phyloP scores from a whole-genome alignment of 169 alveolate genomes.

The Miamiensis avidus region DNA sequence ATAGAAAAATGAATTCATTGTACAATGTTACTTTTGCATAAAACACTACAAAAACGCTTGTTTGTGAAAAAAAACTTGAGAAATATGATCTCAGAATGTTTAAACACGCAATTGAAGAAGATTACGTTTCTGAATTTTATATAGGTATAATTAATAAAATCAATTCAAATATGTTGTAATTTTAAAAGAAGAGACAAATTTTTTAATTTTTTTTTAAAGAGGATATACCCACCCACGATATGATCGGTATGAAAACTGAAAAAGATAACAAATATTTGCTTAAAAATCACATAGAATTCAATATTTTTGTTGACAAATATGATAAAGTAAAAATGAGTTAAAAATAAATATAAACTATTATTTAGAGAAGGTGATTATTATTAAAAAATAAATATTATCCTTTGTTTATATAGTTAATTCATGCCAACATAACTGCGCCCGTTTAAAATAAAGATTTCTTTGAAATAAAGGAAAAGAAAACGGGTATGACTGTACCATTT shows the following conservation, averaged over 20 bases:
- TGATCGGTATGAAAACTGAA: background rate
- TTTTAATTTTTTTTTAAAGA: background rate
- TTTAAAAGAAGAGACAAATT: background rate
- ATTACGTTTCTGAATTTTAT: conserved; percentile 33
- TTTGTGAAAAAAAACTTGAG: conserved; percentile 1
- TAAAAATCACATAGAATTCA: conserved; percentile 35
- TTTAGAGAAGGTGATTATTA: background rate
- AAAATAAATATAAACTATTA: background rate
- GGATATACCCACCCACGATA: conserved; percentile 17
- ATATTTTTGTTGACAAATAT: conserved; percentile 7
- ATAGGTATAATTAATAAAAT: conserved; percentile 4
- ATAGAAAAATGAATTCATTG: conserved; percentile 17
- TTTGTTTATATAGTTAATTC: background rate
- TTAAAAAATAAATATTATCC: background rate
- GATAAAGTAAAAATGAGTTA: background rate
- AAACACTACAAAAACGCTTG: background rate
- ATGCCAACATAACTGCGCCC: background rate
- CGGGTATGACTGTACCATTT: background rate
- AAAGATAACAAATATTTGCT: conserved; percentile 13
- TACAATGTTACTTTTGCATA: conserved; percentile 8
- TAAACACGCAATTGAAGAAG: conserved; percentile 22
- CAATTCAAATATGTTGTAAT: background rate
- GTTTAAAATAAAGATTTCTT: background rate
- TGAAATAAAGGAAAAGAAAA: background rate
- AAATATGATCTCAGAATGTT: conserved; percentile 10